Evolutionary conservation across 805 yeast genomes (phyloP).

Genomic region (Tetrapisispora namnaoensis): DNA sequence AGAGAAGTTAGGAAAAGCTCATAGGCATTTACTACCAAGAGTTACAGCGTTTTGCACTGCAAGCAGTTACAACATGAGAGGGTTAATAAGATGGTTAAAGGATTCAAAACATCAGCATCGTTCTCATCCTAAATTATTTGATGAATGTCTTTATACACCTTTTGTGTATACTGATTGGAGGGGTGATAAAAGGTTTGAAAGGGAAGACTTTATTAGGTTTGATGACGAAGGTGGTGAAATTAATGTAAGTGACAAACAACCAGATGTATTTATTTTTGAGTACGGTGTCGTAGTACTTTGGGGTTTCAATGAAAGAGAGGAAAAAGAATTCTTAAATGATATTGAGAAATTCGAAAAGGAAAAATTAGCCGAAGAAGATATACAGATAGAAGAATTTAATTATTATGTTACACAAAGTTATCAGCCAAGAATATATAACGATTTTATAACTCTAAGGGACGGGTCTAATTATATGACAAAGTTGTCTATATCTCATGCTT

Average conservation of each 20-base stretch:
- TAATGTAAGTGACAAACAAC: conserved; percentile 65
- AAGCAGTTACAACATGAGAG: conserved; percentile 84
- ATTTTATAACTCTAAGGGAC: conserved; percentile 85
- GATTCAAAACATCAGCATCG: conserved; percentile 66
- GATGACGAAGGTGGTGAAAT: conserved; percentile 96
- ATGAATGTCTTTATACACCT: conserved; percentile 91
- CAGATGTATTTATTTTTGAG: conserved; percentile 82
- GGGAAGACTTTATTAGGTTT: conserved; percentile 48
- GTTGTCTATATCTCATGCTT: conserved; percentile 87
- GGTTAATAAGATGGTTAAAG: conserved; percentile 72
- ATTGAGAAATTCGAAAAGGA: conserved; percentile 87
- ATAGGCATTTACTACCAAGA: conserved; percentile 73
- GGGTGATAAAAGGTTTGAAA: conserved; percentile 36
- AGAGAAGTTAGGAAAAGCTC: conserved; percentile 72
- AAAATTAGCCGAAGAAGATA: conserved; percentile 72
- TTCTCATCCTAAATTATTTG: conserved; percentile 78
- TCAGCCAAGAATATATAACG: conserved; percentile 93
- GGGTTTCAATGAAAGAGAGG: conserved; percentile 88
- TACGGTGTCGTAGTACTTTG: conserved; percentile 96
- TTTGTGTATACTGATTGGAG: conserved; percentile 76
- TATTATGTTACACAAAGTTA: conserved; percentile 89
- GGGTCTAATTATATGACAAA: conserved; percentile 85
- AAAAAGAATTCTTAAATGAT: conserved; percentile 67
- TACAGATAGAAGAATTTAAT: conserved; percentile 90
- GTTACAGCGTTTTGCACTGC: conserved; percentile 97